phyloP scores from a whole-genome alignment of 2,329 filamentous ascomycete genomes.

The Diplodia corticola region DNA sequence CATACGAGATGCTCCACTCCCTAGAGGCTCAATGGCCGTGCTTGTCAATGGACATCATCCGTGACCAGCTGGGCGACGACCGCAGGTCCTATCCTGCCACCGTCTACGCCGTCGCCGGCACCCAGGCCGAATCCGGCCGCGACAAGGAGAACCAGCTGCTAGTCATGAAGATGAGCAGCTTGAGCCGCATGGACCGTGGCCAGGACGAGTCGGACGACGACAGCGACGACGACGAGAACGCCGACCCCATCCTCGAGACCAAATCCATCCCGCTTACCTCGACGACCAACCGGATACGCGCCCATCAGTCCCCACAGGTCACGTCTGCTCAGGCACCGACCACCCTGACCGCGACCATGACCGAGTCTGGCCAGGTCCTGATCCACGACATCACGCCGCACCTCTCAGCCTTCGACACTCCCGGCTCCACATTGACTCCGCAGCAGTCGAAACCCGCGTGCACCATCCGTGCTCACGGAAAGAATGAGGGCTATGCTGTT shows the following conservation, averaged over 20 bases:
- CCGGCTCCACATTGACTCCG: constrained; percentile 75
- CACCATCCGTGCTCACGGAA: constrained; percentile 86
- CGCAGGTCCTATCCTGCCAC: constrained; percentile 93
- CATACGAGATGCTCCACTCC: constrained; percentile 96
- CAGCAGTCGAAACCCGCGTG: constrained; percentile 85
- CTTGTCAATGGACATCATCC: constrained; percentile 90
- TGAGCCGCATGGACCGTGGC: constrained; percentile 82
- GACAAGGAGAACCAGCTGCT: constrained; percentile 89
- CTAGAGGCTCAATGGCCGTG: constrained; percentile 96
- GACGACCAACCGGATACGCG: constrained; percentile 91
- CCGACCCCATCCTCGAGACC: constrained; percentile 91
- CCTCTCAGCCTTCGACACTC: constrained; percentile 84
- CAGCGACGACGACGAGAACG: constrained; percentile 67
- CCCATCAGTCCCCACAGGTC: constrained; percentile 73
- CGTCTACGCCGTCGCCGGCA: constrained; percentile 91
- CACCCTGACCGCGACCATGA: constrained; percentile 88
- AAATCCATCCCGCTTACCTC: constrained; percentile 82
- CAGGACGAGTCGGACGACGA: constrained; percentile 71
- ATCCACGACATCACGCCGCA: constrained; percentile 95
- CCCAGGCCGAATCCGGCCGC: constrained; percentile 76
- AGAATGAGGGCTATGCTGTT: constrained; percentile 86
- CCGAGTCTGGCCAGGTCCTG: constrained; percentile 81
- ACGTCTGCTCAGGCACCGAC: constrained; percentile 72
- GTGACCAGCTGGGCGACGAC: constrained; percentile 81
- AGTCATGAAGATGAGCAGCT: constrained; percentile 92